Base-by-base conservation (phyloP, 495 filamentous ascomycete species). In the Aspergillus bridgeri region DNA sequence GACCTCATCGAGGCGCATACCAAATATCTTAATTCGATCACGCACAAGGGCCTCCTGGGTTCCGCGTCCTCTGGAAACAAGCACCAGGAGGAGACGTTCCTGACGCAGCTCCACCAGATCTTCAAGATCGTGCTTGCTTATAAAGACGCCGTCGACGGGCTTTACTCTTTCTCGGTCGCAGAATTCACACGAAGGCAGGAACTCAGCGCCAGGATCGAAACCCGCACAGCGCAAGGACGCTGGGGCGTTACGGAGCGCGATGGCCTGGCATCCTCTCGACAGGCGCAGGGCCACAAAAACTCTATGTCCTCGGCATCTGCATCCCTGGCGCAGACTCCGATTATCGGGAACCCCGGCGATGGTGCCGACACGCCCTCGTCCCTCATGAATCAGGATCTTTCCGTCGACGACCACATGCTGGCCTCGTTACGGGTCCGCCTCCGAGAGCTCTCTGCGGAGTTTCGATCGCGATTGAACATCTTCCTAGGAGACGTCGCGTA, bases 181-280 rank as follows among this genome's bases (percentile, higher is more conserved):
- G 95, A 98, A 65, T 98, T 95, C 75, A 96, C 91, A 20, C 84
- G 86, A 19, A 81, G 91, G 4, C 93, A 99, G 72, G 95, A 96
- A 64, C 78, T 84, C 25, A 86, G 83, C 61, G 89, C 92, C 1
- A 83, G 83, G 45, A 86, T 89, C 61, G 85, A 88, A 53, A 82
- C 77, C 2, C 82, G 84, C 54, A 86, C 83, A 17, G 80, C 80
- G 18, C 78, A 79, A 48, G 85, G 69, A 20, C 77, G 80, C 57
- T 89, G 86, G 85, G 87, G 87, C 20, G 62, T 86, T 44, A 80
- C 81, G 17, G 84, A 89, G 33, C 71, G 75, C 19, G 82, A 86
- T 51, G 47, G 75, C 5, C 57, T 68, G 21, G 33, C 4, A 7
- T 56, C 67, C 0, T 71, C 72, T 2, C 65, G 68, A 23, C 66